Percentiles rank a stretch among this genome's conserved stretches.
phyloP scores from a whole-genome alignment of 192 early-diverging fungal genomes.

The Funneliformis geosporum region DNA sequence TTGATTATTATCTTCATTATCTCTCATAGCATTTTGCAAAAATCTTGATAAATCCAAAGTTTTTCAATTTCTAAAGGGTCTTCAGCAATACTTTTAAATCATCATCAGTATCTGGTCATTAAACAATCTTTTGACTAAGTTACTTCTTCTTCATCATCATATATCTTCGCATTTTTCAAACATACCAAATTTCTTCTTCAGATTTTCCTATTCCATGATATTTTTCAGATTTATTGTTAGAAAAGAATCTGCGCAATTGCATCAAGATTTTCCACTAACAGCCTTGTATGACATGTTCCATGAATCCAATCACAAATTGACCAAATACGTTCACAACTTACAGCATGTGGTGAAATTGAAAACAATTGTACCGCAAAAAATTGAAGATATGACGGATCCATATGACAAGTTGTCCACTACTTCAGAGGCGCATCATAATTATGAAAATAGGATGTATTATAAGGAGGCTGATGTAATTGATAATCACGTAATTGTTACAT shows the following conservation, averaged over 20 bases:
- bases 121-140: neutral
- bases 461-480: neutral
- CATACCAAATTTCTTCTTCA: neutral
- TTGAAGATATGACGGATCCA: neutral
- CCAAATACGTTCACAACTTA: constrained; percentile 18
- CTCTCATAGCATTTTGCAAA: neutral
- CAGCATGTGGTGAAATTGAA: constrained; percentile 11
- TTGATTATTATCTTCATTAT: neutral
- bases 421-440: neutral
- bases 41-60: neutral
- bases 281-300: neutral
- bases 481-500: neutral
- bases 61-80: neutral
- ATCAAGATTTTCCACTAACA: neutral
- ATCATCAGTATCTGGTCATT: neutral
- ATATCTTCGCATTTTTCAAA: neutral
- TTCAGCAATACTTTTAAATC: neutral
- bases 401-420: neutral
- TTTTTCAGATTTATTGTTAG: neutral
- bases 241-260: neutral
- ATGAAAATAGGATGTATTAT: neutral
- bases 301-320: neutral
- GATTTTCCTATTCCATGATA: neutral
- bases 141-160: neutral
- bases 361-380: neutral